Base-by-base conservation (phyloP, 2,329 filamentous ascomycete species). In the Canariomyces notabilis region DNA sequence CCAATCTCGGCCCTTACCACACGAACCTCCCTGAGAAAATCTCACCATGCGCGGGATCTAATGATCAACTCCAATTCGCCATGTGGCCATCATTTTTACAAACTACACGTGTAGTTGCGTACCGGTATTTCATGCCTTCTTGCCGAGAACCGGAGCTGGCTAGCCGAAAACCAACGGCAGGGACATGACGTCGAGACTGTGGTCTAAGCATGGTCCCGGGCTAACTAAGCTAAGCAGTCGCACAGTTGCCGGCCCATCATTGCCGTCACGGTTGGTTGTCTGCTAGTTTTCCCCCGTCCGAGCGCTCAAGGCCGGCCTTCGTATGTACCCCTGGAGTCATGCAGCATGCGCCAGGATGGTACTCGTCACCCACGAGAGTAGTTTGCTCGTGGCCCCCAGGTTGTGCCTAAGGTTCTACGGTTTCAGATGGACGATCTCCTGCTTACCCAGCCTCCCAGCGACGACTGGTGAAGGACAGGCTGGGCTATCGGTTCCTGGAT, bases 401-500 rank as follows among this genome's bases (percentile, higher is more conserved):
- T 16, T n/a, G 19, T 21, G 21, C 20, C 18, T 6, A 36, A 36
- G 29, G n/a, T n/a, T 18, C 6, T 21, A 5, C 19, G 38, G 51
- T 53, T 51, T 51, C 46, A 53, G 46, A 49, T 37, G 21, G 46
- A 33, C 49, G 43, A 51, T 53, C 48, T 41, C 33, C 22, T 45
- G 29, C 42, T 44, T 41, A 29, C 35, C 41, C 35, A 35, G 29
- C n/a, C n/a, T n/a, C n/a, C n/a, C n/a, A n/a, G n/a, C n/a, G n/a
- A n/a, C 34, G 15, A 31, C 34, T 23, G 22, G 15, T 46, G 14
- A 18, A 36, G 14, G n/a, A n/a, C n/a, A 33, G 26, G 36, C 12
- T 42, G 33, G 32, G 32, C 22, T 41, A 42, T 16, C 42, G 31
- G 42, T 12, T 35, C 23, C 14, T n/a, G 36, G 20, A 33, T 39